Conservation (phyloP, 495 filamentous ascomycete species). For the Aspergillus biplanus region DNA sequence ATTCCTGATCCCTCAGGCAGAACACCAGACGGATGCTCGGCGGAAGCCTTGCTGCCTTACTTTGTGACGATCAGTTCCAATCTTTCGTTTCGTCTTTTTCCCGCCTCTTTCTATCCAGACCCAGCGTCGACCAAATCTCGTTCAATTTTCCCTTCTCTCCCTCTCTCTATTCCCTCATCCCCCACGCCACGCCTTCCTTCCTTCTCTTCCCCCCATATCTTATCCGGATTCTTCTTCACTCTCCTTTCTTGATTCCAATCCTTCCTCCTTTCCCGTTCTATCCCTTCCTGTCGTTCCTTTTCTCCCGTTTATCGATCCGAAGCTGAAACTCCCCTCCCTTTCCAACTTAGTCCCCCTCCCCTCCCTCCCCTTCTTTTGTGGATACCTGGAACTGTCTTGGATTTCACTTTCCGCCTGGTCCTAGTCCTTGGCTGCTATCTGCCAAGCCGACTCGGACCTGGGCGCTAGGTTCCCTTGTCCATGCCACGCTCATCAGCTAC, state of each 20-base stretch:
- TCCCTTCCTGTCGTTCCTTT: conserved; percentile 24
- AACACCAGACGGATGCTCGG: neutral
- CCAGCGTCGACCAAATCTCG: conserved; percentile 30
- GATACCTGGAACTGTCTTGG: conserved; percentile 30
- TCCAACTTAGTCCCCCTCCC: conserved; percentile 8
- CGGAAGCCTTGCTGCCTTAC: conserved; percentile 24
- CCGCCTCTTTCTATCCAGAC: conserved; percentile 31
- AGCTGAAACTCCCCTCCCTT: conserved; percentile 22
- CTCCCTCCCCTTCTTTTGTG: conserved; percentile 17
- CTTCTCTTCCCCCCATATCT: conserved; percentile 17
- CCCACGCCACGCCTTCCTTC: conserved; percentile 25
- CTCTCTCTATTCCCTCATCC: conserved; percentile 24
- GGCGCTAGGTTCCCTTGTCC: conserved; percentile 51
- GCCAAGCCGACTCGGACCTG: conserved; percentile 60
- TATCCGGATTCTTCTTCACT: conserved; percentile 25
- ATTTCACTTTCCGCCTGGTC: conserved; percentile 45
- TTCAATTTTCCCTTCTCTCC: conserved; percentile 26
- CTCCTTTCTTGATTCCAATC: conserved; percentile 24
- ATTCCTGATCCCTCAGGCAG: conserved; percentile 25
- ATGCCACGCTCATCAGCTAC: conserved; percentile 80
- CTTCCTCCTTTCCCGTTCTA: conserved; percentile 13
- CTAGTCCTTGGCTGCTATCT: conserved; percentile 55
- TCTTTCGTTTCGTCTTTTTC: conserved; percentile 29
- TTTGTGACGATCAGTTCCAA: conserved; percentile 32
- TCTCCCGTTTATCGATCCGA: conserved; percentile 16